Base-by-base conservation (phyloP, 2,329 filamentous ascomycete genomes). In the Macroventuria anomochaeta region DNA sequence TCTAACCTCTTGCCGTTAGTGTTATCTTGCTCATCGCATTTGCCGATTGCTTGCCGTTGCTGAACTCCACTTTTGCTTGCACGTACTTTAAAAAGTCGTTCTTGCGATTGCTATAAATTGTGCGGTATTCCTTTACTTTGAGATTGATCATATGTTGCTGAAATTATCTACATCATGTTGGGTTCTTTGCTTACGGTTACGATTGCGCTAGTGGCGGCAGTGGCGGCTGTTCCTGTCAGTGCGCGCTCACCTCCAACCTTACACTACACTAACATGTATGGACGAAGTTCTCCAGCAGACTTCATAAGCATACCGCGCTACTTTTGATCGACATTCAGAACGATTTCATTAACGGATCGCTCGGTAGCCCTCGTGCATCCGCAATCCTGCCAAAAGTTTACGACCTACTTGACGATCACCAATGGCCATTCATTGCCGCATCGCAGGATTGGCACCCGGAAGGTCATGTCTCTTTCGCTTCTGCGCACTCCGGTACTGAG, bases 321-420 rank as follows among this genome's bases (percentile, higher is more conserved):
- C 44, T 67, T 20, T 52, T 69, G 20, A 64, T 69, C 37, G 63
- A 67, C 20, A 64, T 68, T 29, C 66, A 68, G 46, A 64, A 67
- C 40, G 63, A 68, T 40, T 67, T 64, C 53, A 63, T 64, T 23
- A 65, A 55, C 17, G 64, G 64, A 13, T 65, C 59, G 2, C 58
- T 65, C 3, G 57, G 54, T 31, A 64, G 55, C 37, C 42, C 61
- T 7, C 61, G 61, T 38, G 62, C 61, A 2, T 47, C 61, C 1
- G 36, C 53, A 12, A 65, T 65, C 10, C 39, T 67, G 13, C 61
- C 62, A 21, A 60, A 61, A 33, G 57, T 67, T n/a, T 61, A 65
- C 34, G 17, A 57, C 5, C 57, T 67, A 8, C 57, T 65, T 15
- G 61, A 67, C 43, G 47, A 60, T n/a, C 64, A 67, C 17, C 57